Percentiles rank a stretch among this genome's conserved stretches.
Conservation (phyloP, 2,329 filamentous ascomycete species). For the Shiraia sp. region DNA sequence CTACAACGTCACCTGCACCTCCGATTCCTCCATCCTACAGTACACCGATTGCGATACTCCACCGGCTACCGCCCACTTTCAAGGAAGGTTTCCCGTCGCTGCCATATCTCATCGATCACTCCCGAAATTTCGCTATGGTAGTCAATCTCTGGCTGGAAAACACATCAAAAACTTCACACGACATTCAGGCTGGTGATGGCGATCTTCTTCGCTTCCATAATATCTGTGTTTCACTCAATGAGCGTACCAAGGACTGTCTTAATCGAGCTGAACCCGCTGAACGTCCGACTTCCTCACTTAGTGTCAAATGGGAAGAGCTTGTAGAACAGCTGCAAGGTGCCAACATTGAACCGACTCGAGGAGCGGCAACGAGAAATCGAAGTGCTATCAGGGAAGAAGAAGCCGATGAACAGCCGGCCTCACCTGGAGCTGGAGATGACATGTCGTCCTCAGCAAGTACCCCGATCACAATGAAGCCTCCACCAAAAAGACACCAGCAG, state of each 20-base stretch:
- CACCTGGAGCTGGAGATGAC: constrained; percentile 28
- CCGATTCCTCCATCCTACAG: constrained; percentile 83
- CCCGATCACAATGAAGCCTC: constrained; percentile 40
- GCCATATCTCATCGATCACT: constrained; percentile 89
- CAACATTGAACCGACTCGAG: constrained; percentile 35
- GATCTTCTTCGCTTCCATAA: constrained; percentile 56
- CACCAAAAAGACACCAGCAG: constrained; percentile 35
- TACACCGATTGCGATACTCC: constrained; percentile 87
- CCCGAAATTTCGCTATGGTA: constrained; percentile 80
- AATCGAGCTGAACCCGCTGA: constrained; percentile 58
- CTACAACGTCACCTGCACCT: constrained; percentile 61
- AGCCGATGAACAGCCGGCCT: constrained; percentile 24
- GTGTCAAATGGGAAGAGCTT: constrained; percentile 57
- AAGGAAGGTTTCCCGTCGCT: constrained; percentile 91
- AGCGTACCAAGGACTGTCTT: constrained; percentile 55
- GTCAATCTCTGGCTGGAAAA: constrained; percentile 78
- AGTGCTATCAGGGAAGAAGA: constrained; percentile 32
- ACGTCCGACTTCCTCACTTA: constrained; percentile 52
- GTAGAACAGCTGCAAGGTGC: constrained; percentile 51
- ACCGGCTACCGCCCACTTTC: constrained; percentile 76
- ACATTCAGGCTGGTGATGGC: constrained; percentile 47
- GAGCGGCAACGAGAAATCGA: constrained; percentile 38
- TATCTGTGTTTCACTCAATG: constrained; percentile 52
- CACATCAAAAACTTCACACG: constrained; percentile 40
- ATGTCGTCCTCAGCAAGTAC: constrained; percentile 38